phyloP scores from a whole-genome alignment of 108 stramenopile genomes.

The Nitzschia sp. region DNA sequence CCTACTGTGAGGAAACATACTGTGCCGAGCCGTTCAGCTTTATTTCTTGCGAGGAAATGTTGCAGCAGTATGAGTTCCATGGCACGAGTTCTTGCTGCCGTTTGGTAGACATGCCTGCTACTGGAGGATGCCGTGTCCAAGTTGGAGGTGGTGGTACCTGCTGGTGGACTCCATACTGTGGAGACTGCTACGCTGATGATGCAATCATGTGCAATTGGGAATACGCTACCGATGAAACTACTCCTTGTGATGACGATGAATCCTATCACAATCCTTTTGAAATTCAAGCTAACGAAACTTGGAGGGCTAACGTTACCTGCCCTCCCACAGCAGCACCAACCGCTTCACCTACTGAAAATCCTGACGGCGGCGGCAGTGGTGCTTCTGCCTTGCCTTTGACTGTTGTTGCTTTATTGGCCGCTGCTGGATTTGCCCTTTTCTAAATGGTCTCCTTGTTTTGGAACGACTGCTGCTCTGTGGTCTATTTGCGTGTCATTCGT shows the following conservation, averaged over 20 bases:
- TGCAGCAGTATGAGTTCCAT: conserved; percentile 21
- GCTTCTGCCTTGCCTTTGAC: not conserved
- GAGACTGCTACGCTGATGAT: conserved; percentile 1
- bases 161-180: conserved; percentile 30
- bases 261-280: not conserved
- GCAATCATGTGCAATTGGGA: not conserved
- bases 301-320: not conserved
- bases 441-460: no score
- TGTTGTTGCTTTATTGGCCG: not conserved
- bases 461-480: no score
- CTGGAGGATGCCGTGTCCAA: conserved; percentile 29
- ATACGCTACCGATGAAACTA: not conserved
- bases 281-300: not conserved
- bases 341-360: not conserved
- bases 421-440: not conserved
- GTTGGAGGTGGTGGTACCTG: conserved; percentile 27
- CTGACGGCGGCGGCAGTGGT: not conserved
- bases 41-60: conserved; percentile 20
- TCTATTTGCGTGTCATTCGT: no score
- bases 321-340: not conserved
- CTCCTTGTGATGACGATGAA: not conserved
- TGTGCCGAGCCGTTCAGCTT: conserved; percentile 10
- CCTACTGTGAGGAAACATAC: conserved; percentile 12
- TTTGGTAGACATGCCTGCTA: conserved; percentile 25
- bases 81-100: conserved; percentile 26